Conservation (phyloP, 768 basidiomycete species). For the Amanita polypyramis region DNA sequence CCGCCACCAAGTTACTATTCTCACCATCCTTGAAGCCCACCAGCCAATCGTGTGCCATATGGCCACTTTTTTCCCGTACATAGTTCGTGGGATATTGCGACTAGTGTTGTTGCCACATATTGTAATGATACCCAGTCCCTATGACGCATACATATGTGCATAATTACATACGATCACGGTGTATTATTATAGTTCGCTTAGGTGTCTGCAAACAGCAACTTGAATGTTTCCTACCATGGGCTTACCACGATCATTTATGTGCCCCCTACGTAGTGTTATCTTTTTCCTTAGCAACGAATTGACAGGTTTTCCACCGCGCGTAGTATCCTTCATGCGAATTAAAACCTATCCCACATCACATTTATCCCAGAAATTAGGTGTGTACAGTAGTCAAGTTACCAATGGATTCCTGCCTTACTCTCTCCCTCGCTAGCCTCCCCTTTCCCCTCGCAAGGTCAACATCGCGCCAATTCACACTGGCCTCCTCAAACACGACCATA, state of each 20-base stretch:
- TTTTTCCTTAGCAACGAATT: too few species aligned
- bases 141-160: too few species aligned
- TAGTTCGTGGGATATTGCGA: not conserved
- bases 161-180: too few species aligned
- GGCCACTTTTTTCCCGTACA: not conserved
- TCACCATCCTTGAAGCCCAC: not conserved
- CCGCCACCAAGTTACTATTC: conserved; percentile 1
- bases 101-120: not conserved
- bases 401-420: conserved; percentile 20
- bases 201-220: too few species aligned
- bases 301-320: too few species aligned
- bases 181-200: too few species aligned
- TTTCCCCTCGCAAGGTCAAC: conserved; percentile 69
- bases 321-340: too few species aligned
- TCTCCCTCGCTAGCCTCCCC: conserved; percentile 62
- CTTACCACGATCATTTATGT: too few species aligned
- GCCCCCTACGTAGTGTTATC: too few species aligned
- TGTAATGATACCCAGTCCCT: not conserved
- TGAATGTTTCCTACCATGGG: too few species aligned
- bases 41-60: not conserved
- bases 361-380: too few species aligned
- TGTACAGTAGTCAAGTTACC: not conserved
- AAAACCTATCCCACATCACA: too few species aligned
- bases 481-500: conserved; percentile 37
- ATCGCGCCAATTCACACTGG: conserved; percentile 44